Conservation (phyloP, 164 flowering plant species). For the Litsea cubeba region DNA sequence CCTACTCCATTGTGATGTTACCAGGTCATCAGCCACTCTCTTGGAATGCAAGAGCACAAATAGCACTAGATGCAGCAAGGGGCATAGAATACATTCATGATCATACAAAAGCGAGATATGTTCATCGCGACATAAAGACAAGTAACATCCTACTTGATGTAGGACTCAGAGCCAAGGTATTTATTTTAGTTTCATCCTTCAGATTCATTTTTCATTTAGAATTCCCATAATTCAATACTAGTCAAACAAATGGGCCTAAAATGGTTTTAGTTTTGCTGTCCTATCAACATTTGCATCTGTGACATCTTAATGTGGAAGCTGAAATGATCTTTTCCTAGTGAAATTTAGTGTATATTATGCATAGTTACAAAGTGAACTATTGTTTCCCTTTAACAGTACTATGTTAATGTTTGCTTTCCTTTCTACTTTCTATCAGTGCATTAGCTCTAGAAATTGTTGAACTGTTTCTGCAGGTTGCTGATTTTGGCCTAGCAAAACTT, state of each 20-base stretch:
- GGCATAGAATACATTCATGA: constrained; percentile 75
- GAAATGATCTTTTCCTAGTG: too few relatives aligned
- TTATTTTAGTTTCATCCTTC: background rate
- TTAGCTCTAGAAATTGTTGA: background rate
- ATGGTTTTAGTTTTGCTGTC: too few relatives aligned
- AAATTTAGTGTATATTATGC: too few relatives aligned
- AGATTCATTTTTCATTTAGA: too few relatives aligned
- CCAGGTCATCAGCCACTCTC: constrained; percentile 60
- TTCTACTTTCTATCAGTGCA: background rate
- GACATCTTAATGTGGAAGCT: too few relatives aligned
- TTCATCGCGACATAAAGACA: constrained; percentile 74
- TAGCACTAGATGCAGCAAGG: constrained; percentile 65
- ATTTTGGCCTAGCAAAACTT: constrained; percentile 73
- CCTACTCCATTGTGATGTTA: background rate
- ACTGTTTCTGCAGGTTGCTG: constrained; percentile 53
- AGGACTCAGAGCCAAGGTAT: constrained; percentile 58
- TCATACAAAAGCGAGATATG: constrained; percentile 62
- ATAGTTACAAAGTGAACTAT: too few relatives aligned
- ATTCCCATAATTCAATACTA: too few relatives aligned
- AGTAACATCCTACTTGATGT: constrained; percentile 67
- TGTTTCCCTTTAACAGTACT: too few relatives aligned
- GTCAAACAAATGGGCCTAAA: too few relatives aligned
- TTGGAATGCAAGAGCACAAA: constrained; percentile 65
- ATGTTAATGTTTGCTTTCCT: too few relatives aligned
- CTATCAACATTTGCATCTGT: too few relatives aligned